Conservation (phyloP, 139 green algal species). For the Closterium sp. region DNA sequence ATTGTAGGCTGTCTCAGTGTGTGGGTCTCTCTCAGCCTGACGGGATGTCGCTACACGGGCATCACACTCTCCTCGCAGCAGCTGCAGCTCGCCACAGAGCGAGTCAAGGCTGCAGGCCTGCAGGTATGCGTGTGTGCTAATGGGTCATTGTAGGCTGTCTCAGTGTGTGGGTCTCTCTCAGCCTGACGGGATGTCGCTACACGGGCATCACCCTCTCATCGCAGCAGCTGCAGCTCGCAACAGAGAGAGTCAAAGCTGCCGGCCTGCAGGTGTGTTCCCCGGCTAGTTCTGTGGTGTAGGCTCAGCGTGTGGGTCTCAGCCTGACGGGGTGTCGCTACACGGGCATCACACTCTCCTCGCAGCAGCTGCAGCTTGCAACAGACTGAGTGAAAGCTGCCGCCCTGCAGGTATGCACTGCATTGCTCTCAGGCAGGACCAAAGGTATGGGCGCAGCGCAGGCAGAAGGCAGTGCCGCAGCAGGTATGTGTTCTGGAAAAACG, state of each 20-base stretch:
- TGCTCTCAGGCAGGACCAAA: too few relatives aligned
- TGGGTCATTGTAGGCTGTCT: too few relatives aligned
- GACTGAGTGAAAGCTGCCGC: slow-evolving; percentile 75
- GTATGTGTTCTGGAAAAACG: too few relatives aligned
- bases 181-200: slow-evolving; percentile 32
- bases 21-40: neutral
- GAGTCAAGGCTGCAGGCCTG: slow-evolving; percentile 79
- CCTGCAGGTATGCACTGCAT: too few relatives aligned
- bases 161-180: neutral
- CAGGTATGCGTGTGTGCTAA: neutral
- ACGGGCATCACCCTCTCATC: slow-evolving; percentile 81
- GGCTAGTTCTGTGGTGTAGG: too few relatives aligned
- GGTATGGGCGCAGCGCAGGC: too few relatives aligned
- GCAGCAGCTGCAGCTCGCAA: slow-evolving; percentile 86
- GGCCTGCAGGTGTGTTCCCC: slow-evolving; percentile 66
- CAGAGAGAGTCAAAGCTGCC: slow-evolving; percentile 70
- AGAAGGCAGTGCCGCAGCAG: too few relatives aligned
- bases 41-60: slow-evolving; percentile 51
- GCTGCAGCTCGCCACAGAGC: slow-evolving; percentile 74
- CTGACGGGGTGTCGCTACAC: slow-evolving; percentile 22
- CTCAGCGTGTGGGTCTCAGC: too few relatives aligned
- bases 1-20: too few relatives aligned
- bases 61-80: slow-evolving; percentile 91
- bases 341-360: slow-evolving; percentile 83
- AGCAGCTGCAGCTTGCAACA: slow-evolving; percentile 85